Evolutionary conservation across 83 land plant genomes (phyloP), one percentile per base, ranked within the genome.

Genomic region (Thuja plicata): DNA sequence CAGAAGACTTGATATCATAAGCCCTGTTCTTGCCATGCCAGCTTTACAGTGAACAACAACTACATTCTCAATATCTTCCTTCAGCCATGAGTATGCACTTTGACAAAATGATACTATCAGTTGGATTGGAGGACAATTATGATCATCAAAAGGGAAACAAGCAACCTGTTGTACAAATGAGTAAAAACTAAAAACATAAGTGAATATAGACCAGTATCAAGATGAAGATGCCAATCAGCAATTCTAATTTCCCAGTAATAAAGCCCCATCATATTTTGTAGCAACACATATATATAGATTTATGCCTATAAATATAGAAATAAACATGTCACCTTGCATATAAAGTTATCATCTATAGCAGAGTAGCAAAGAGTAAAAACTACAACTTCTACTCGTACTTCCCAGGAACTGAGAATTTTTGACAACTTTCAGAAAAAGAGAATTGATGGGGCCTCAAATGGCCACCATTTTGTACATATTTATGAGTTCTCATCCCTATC

Each of bases 31-130:
- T 7, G 97, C 99, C 97, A 96, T 98, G 45, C 99, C 99, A 85
- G 99, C 99, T 90, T 98, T 98, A 87, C 99, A 98, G 89, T 98
- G 99, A 89, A 98, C 99, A 86, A 97, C 99, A 15, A 98, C 99
- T 30, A 98, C 99, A 94, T 98, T 98, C 87, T 96, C 99, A 66
- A 97, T 96, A 88, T 98, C 99, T 87, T 93, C 94, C 92, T 97
- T 98, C 92, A 98, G 88, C 99, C 99, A 98, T 35, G 96, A 93
- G 88, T 97, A 97, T 15, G 99, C 98, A 96, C 99, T 98, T 92
- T 94, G 98, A 85, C 99, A 98, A 89, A 98, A 98, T 74, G 94
- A 96, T 86, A 87, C 92, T 82, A 98, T 92, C 13, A 97, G 94
- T 88, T 96, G 98, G 74, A 97, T 91, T 77, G 99, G 99, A 83